These are phyloP conservation scores for Venturia nashicola DNA, from an alignment of 2,329 filamentous ascomycete genomes.

Conservation along the genomic window DNA sequence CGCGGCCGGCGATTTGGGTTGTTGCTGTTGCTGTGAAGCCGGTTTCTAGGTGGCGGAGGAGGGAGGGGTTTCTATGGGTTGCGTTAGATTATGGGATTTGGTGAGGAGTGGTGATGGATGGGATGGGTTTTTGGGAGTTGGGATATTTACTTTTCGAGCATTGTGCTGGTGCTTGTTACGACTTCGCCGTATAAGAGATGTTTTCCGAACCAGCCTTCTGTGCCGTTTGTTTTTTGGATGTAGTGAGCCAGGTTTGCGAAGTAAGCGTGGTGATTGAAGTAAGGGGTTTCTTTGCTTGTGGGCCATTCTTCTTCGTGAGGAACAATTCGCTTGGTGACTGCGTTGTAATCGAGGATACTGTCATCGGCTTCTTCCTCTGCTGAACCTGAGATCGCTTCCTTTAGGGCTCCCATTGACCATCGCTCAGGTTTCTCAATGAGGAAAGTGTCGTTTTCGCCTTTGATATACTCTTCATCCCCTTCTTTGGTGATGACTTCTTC, in stretches of 20 bases:
- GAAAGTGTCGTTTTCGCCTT: slow-evolving; percentile 74
- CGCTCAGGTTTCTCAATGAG: slow-evolving; percentile 53
- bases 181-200: slow-evolving; percentile 80
- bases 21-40: slow-evolving; percentile 86
- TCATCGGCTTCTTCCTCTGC: slow-evolving; percentile 20
- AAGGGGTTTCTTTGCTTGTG: slow-evolving; percentile 60
- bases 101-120: too few species aligned
- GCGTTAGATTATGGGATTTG: slow-evolving; percentile 4
- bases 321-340: slow-evolving; percentile 60
- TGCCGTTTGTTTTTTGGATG: slow-evolving; percentile 36
- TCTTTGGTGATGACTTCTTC: slow-evolving; percentile 52
- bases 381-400: slow-evolving; percentile 15
- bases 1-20: slow-evolving; percentile 75
- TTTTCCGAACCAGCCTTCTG: slow-evolving; percentile 56
- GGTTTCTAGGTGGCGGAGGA: slow-evolving; percentile 63
- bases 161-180: slow-evolving; percentile 83
- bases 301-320: slow-evolving; percentile 59
- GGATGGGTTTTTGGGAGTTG: background rate
- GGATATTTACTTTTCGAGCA: slow-evolving; percentile 64
- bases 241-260: slow-evolving; percentile 61
- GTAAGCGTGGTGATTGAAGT: slow-evolving; percentile 74
- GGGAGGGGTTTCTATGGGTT: slow-evolving; percentile 52
- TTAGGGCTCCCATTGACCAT: slow-evolving; percentile 18
- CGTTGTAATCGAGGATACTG: slow-evolving; percentile 62
- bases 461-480: slow-evolving; percentile 60